A percentile compares a stretch with the other conserved stretches of the same genome.
Evolutionary conservation across 495 filamentous ascomycete species (phyloP).

Genomic region (Bacidia rubella): DNA sequence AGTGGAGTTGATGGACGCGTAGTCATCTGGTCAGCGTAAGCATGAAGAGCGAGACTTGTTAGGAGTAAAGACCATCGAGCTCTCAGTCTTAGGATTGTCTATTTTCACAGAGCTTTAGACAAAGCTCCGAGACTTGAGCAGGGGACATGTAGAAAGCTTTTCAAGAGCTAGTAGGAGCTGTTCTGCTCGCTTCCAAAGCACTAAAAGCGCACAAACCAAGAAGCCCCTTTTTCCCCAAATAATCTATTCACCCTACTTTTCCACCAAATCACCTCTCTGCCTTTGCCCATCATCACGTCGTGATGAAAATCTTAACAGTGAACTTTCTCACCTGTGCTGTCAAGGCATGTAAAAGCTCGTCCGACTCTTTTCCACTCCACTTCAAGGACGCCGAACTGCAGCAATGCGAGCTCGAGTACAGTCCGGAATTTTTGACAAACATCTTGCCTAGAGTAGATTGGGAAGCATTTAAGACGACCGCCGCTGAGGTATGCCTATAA

Average conservation of each 20-base stretch:
- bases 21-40: slow-evolving; percentile 57
- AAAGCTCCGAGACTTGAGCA: too few relatives aligned
- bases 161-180: too few relatives aligned
- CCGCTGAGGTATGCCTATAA: slow-evolving; percentile 57
- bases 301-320: slow-evolving; percentile 90
- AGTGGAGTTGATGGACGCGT: slow-evolving; percentile 91
- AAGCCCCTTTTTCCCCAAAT: neutral
- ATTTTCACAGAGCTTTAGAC: too few relatives aligned
- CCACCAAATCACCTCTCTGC: too few relatives aligned
- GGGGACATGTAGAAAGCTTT: too few relatives aligned
- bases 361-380: slow-evolving; percentile 74
- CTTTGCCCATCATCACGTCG: too few relatives aligned
- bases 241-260: too few relatives aligned
- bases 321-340: slow-evolving; percentile 96
- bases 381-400: slow-evolving; percentile 82
- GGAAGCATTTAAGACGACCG: slow-evolving; percentile 58
- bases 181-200: neutral
- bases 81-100: too few relatives aligned
- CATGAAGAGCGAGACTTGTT: too few relatives aligned
- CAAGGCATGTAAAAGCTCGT: slow-evolving; percentile 73
- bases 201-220: neutral
- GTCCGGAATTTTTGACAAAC: slow-evolving; percentile 63
- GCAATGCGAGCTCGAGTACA: slow-evolving; percentile 64
- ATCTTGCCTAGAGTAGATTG: slow-evolving; percentile 82
- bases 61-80: too few relatives aligned